Evolutionary conservation across 768 basidiomycete species (phyloP).

Genomic region (Russula earlei): DNA sequence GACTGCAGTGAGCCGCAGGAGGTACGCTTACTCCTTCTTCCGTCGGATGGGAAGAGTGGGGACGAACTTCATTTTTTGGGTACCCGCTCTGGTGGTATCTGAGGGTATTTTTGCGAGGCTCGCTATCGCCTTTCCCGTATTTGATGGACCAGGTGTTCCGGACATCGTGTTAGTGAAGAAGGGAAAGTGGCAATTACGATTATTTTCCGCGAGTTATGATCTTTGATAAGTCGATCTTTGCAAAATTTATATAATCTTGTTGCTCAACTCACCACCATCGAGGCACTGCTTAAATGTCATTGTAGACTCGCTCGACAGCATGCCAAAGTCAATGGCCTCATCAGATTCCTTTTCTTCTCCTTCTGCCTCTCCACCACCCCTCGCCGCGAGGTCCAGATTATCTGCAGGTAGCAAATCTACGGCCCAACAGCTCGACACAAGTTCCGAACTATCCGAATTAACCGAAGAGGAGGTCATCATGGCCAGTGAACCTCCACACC

Average conservation of each 20-base stretch:
- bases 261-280: too few species aligned
- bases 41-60: conserved; percentile 67
- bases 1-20: conserved; percentile 22
- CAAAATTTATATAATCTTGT: too few species aligned
- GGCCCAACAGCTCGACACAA: conserved; percentile 42
- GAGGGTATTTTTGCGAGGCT: conserved; percentile 62
- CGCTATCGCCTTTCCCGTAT: conserved; percentile 53
- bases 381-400: conserved; percentile 21
- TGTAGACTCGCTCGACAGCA: background rate
- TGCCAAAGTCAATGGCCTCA: conserved; percentile 51
- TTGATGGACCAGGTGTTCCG: conserved; percentile 20
- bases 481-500: conserved; percentile 41
- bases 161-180: conserved; percentile 5
- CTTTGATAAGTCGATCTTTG: too few species aligned
- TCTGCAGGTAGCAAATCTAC: conserved; percentile 24
- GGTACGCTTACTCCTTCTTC: conserved; percentile 76
- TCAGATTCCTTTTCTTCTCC: conserved; percentile 59
- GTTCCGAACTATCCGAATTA: conserved; percentile 75
- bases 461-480: conserved; percentile 68
- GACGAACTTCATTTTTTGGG: conserved; percentile 71
- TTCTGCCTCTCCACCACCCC: conserved; percentile 51
- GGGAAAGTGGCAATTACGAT: too few species aligned
- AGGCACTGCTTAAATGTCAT: background rate
- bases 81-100: conserved; percentile 65
- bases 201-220: too few species aligned